These are phyloP conservation scores for Suillus cothurnatus DNA, from an alignment of 768 basidiomycete genomes.

Conservation along the genomic window DNA sequence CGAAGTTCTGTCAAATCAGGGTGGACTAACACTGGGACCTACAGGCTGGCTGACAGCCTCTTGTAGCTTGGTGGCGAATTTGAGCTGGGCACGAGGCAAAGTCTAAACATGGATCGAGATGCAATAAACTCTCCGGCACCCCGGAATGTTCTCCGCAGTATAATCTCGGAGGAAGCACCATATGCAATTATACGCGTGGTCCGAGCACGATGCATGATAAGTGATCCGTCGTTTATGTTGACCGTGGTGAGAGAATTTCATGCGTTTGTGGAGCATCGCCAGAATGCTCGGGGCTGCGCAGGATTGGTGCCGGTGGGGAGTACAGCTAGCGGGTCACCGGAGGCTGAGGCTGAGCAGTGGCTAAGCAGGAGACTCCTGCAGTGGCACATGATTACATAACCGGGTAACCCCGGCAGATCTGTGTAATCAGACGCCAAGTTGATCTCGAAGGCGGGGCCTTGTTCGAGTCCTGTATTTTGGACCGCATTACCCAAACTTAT, in stretches of 20 bases:
- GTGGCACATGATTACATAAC: not conserved
- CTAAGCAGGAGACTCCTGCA: not conserved
- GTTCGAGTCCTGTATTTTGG: not conserved
- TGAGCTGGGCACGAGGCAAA: conserved; percentile 3
- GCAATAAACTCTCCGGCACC: too few relatives aligned
- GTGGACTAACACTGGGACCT: not conserved
- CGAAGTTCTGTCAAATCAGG: conserved; percentile 2
- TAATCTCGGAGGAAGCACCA: not conserved
- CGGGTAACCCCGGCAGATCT: conserved; percentile 1
- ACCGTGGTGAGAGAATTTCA: not conserved
- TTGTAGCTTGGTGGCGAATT: not conserved
- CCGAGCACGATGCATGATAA: not conserved
- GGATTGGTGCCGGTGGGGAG: conserved; percentile 1
- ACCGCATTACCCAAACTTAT: conserved; percentile 1
- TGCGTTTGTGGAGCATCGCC: not conserved
- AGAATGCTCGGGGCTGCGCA: not conserved
- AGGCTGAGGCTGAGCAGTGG: conserved; percentile 6
- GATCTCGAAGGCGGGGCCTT: conserved; percentile 3
- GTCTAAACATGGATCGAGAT: conserved; percentile 4
- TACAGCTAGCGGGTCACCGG: not conserved
- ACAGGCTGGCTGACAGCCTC: not conserved
- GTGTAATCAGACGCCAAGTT: not conserved
- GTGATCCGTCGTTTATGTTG: conserved; percentile 1
- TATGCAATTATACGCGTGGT: not conserved
- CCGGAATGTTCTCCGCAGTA: conserved; percentile 1